Evolutionary conservation across 177 flowering plant genomes (phyloP).

Genomic region (Vitis hybrid): DNA sequence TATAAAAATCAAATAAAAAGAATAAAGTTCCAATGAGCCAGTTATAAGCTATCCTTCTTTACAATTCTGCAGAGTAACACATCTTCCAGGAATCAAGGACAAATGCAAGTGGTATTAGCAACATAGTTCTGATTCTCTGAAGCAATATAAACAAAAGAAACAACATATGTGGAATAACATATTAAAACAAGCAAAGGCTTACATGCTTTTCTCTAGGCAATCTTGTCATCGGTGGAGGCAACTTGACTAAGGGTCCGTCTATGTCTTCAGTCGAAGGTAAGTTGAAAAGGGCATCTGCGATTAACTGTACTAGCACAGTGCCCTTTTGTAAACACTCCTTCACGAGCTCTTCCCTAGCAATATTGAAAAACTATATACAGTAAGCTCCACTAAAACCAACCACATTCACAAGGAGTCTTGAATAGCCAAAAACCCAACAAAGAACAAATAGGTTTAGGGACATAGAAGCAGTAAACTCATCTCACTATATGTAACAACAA

Average conservation of each 20-base stretch:
- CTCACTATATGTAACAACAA: too few species aligned
- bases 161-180: neutral
- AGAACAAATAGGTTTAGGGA: neutral
- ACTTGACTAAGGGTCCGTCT: constrained; percentile 79
- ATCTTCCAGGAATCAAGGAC: neutral
- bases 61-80: neutral
- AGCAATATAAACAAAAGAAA: neutral
- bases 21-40: neutral
- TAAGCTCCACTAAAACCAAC: neutral
- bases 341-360: constrained; percentile 59
- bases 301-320: constrained; percentile 62
- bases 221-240: constrained; percentile 76
- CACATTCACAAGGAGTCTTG: constrained; percentile 10
- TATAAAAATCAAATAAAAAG: too few species aligned
- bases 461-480: too few species aligned
- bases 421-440: constrained; percentile 5
- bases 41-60: neutral
- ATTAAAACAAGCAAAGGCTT: constrained; percentile 18
- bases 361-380: neutral
- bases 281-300: constrained; percentile 67
- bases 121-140: neutral
- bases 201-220: constrained; percentile 93
- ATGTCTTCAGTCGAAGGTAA: constrained; percentile 70
- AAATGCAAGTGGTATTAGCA: neutral
- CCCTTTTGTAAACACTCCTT: constrained; percentile 52